Percentiles rank a stretch among this genome's conserved stretches.
Conservation (phyloP, 441 rosid species). For the Aleurites moluccanus region DNA sequence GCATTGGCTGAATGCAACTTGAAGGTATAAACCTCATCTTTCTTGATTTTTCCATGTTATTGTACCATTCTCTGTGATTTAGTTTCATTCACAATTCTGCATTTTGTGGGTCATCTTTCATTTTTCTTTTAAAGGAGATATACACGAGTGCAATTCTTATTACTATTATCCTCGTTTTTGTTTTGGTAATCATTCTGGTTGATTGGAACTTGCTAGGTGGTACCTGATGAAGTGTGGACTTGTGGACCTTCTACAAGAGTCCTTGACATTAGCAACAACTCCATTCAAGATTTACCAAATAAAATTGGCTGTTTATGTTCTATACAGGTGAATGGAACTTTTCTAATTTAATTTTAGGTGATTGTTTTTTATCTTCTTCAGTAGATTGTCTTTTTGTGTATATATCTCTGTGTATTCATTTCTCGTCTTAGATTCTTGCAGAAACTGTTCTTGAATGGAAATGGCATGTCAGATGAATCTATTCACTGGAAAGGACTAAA, state of each 20-base stretch:
- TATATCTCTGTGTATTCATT: neutral
- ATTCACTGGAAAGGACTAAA: slow-evolving; percentile 67
- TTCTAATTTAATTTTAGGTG: slow-evolving; percentile 6
- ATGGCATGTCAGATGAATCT: slow-evolving; percentile 59
- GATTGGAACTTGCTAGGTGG: slow-evolving; percentile 42
- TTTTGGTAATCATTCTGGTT: slow-evolving; percentile 13
- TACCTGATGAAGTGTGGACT: slow-evolving; percentile 80
- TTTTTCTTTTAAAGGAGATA: neutral
- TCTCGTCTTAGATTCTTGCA: slow-evolving; percentile 32
- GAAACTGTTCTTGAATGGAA: slow-evolving; percentile 68
- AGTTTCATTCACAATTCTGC: neutral
- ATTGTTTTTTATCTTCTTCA: slow-evolving; percentile 17
- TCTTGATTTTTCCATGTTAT: neutral
- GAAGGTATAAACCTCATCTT: slow-evolving; percentile 47
- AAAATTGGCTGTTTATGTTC: slow-evolving; percentile 51
- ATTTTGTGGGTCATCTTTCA: neutral
- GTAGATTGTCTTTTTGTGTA: neutral
- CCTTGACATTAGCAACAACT: slow-evolving; percentile 64
- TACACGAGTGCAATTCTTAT: too few species aligned
- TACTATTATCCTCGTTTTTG: too few species aligned
- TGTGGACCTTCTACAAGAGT: slow-evolving; percentile 61
- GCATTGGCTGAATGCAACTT: slow-evolving; percentile 67
- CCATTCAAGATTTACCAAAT: slow-evolving; percentile 50
- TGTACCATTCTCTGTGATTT: neutral
- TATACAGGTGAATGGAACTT: slow-evolving; percentile 45